A percentile compares a stretch with the other conserved stretches of the same genome.
phyloP scores from a whole-genome alignment of 75 land plant species.

The Pinus taeda region DNA sequence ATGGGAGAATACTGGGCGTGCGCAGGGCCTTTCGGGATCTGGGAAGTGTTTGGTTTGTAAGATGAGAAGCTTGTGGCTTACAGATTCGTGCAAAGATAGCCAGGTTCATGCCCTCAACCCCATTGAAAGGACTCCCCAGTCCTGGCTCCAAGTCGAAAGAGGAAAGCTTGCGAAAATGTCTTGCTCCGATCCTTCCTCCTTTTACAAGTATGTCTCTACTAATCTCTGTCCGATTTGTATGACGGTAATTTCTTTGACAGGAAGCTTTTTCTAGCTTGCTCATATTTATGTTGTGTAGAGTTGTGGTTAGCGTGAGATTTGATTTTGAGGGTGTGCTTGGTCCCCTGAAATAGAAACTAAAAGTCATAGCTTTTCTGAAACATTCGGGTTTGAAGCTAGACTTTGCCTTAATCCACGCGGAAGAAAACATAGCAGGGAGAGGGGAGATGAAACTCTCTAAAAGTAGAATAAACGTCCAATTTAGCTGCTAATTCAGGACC shows the following conservation, averaged over 20 bases:
- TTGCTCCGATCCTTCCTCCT: slow-evolving; percentile 40
- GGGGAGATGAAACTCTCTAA: too few species aligned
- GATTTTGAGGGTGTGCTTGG: too few species aligned
- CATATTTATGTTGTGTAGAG: too few species aligned
- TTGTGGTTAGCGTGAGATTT: too few species aligned
- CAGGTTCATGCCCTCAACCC: slow-evolving; percentile 76
- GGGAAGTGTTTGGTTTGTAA: slow-evolving; percentile 31
- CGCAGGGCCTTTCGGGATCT: neutral
- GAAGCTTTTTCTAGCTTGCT: too few species aligned
- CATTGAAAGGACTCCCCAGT: slow-evolving; percentile 29
- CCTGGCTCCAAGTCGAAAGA: slow-evolving; percentile 73
- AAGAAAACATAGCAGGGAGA: too few species aligned
- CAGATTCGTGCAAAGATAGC: slow-evolving; percentile 79
- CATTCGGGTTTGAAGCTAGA: too few species aligned
- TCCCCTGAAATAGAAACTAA: too few species aligned
- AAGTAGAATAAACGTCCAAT: neutral
- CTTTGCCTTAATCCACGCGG: too few species aligned
- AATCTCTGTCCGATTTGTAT: neutral
- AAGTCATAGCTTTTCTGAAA: too few species aligned
- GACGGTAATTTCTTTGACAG: too few species aligned
- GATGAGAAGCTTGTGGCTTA: slow-evolving; percentile 67
- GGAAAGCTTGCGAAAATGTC: slow-evolving; percentile 53
- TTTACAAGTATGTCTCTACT: slow-evolving; percentile 47
- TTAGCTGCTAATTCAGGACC: neutral
- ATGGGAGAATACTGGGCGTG: neutral